These are phyloP conservation scores for Annulohypoxylon bovei DNA, from an alignment of 495 filamentous ascomycete genomes.

Conservation along the genomic window DNA sequence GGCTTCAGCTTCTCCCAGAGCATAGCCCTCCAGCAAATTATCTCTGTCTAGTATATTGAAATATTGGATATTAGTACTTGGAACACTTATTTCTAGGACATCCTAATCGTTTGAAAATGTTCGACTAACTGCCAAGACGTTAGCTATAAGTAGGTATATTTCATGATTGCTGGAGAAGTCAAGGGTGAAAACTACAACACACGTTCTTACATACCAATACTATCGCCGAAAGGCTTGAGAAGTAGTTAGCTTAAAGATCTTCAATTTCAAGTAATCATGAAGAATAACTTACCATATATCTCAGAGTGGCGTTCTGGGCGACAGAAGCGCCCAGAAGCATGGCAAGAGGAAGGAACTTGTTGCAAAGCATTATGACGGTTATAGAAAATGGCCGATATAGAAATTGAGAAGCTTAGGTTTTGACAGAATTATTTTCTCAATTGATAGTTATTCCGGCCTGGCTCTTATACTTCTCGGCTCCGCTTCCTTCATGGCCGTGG, in stretches of 20 bases:
- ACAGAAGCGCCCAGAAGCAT: constrained; percentile 36
- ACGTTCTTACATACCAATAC: constrained; percentile 41
- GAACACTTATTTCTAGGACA: not conserved
- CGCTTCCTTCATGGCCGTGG: not conserved
- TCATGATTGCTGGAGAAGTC: not conserved
- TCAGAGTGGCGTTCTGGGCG: constrained; percentile 46
- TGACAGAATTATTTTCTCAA: not conserved
- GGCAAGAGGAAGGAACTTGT: constrained; percentile 34
- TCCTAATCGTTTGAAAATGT: not conserved
- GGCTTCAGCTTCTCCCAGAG: constrained; percentile 58
- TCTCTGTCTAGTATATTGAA: constrained; percentile 48
- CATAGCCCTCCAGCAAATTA: constrained; percentile 59
- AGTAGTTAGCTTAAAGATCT: not conserved
- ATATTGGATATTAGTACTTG: not conserved
- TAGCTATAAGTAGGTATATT: not conserved
- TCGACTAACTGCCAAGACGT: not conserved
- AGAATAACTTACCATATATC: constrained; percentile 48
- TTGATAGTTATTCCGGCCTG: not conserved
- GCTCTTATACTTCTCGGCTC: constrained; percentile 30
- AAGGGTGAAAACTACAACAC: not conserved
- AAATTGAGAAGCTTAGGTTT: not conserved
- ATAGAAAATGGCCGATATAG: not conserved
- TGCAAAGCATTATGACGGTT: constrained; percentile 36
- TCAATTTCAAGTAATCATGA: not conserved
- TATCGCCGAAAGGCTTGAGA: constrained; percentile 56